A percentile compares a stretch with the other conserved stretches of the same genome.
phyloP scores from a whole-genome alignment of 129 eudicot species.

The Artemisia annua region DNA sequence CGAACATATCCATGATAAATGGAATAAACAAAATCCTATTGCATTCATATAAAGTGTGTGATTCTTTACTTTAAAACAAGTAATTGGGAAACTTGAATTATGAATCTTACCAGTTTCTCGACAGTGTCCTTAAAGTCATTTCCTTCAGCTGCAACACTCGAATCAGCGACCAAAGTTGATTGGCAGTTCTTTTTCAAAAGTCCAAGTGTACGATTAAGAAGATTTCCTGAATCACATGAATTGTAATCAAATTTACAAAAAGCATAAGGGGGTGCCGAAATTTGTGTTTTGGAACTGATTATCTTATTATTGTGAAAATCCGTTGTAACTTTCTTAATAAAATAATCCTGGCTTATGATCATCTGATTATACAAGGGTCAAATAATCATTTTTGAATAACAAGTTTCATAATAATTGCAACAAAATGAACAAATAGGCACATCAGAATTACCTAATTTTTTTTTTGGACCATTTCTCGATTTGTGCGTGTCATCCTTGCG shows the following conservation, averaged over 20 bases:
- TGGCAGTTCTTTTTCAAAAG: constrained; percentile 92
- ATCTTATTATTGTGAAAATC: no score
- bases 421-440: no score
- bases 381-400: no score
- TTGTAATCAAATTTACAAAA: constrained; percentile 15
- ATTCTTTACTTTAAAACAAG: not conserved
- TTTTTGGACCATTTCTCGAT: no score
- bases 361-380: no score
- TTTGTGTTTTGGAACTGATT: no score
- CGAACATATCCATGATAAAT: not conserved
- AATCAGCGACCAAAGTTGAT: constrained; percentile 77
- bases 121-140: constrained; percentile 72
- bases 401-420: no score
- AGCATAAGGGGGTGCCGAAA: no score
- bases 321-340: no score
- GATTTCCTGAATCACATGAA: constrained; percentile 65
- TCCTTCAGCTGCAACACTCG: constrained; percentile 85
- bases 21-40: not conserved
- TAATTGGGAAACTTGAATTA: not conserved
- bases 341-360: no score
- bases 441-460: no score
- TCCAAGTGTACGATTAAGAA: constrained; percentile 98
- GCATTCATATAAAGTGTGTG: not conserved
- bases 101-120: constrained; percentile 67
- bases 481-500: no score